Base-by-base conservation (phyloP, 345 rosid species). In the Syzygium aqueum region DNA sequence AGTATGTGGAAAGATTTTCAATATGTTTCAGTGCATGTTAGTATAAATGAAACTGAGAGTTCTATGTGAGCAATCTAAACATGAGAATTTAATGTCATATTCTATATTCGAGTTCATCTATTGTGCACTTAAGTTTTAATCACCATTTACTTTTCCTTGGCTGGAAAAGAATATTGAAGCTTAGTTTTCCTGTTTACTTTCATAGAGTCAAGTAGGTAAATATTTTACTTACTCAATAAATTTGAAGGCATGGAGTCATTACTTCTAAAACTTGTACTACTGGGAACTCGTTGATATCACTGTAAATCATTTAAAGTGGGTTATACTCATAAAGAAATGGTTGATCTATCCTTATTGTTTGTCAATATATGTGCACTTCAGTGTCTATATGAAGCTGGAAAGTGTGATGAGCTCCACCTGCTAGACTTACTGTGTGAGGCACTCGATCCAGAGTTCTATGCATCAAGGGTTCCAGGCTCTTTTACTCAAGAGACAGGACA, bases 401-500 rank as follows among this genome's bases (percentile, higher is more conserved):
- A 95, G 90, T 88, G 85, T 84, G 91, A 91, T 87, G 92, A 92
- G 85, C 87, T 96, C 88, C 92, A 89, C 87, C 89, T 97, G 85
- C 92, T 97, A 27, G 99, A 96, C 95, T 88, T 96, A 59, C 90
- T 95, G 61, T 95, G 97, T 56, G 99, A 97, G 90, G 95, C 94
- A 87, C 96, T 95, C 90, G 95, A 96, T 92, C 98, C 97, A 53
- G 93, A 92, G 78, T 90, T 91, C 52, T 91, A 85, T 85, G 90
- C 88, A 87, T 87, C 89, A 85, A 90, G 88, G 90, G 89, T 77
- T 85, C 86, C 89, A 59, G 87, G 51, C 53, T n/a, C 86, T 30
- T 82, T 28, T 22, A 88, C 88, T 59, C 50, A 86, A 23, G 87
- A 86, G 51, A 86, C 88, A 57, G 88, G 87, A 63, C 50, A 84